Base-by-base conservation (phyloP, 139 green algal genomes). In the Zygnema cylindricum region DNA sequence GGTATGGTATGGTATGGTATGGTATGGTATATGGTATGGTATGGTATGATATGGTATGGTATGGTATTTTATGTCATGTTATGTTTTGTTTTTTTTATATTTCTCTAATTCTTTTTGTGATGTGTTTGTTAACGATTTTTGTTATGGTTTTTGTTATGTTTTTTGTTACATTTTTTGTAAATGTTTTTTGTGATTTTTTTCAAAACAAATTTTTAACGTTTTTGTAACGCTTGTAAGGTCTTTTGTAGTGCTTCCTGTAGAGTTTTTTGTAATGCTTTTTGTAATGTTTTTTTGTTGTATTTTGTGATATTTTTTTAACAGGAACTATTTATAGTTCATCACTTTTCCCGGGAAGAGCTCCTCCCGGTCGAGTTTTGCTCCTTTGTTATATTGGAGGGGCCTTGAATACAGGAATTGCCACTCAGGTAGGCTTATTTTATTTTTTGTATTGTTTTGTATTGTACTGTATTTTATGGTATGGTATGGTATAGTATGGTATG, bases 331-430 rank as follows among this genome's bases (percentile, higher is more conserved):
- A 99, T 95, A 96, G 90, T 82, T 97, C 93, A 81, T 95, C 91
- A 33, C 94, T 99, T 36, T 99, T 99, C 94, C 95, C 96, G 0
- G 55, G 90, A 39, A 43, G 92, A 0, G 79, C 71, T 22, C 90
- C 92, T 30, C 49, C 91, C 2, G 90, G 77, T 43, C 82, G 88
- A 33, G 88, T 93, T 55, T 93, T 98, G 92, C 93, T 99, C 84
- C 95, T 98, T 54, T 96, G 95, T 94, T 99, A 99, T 95, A 98
- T 99, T 89, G 97, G 97, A 0, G 97, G 97, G 32, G 95, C 96
- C 1, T 94, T 91, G 36, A 98, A 99, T 94, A 92, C 95, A 33
- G 90, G 82, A 69, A 97, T 99, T 79, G 88, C 94, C 2, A 90
- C 98, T 77, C 92, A 88, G 88, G 86, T 89, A n/a, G n/a, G n/a